A percentile compares a stretch with the other conserved stretches of the same genome.
Evolutionary conservation across 1,284 basidiomycete species (phyloP).

Genomic region (Cryptococcus sp.): DNA sequence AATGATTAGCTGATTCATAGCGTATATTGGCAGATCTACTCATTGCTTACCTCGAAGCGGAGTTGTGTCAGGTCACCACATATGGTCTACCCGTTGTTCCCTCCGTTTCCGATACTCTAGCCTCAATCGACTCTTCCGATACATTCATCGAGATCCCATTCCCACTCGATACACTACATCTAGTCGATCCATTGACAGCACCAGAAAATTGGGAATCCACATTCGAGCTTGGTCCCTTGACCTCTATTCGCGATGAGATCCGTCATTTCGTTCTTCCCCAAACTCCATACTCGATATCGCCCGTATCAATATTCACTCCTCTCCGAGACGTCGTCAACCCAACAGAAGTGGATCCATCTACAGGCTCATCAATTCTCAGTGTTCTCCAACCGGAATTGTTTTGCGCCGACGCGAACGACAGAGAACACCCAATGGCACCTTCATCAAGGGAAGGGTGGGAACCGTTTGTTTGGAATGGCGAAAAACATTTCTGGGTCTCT

Average conservation of each 20-base stretch:
- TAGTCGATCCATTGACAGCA: slow-evolving; percentile 23
- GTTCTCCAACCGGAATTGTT: slow-evolving; percentile 42
- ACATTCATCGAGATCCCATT: slow-evolving; percentile 37
- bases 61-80: slow-evolving; percentile 41
- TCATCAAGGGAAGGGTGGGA: slow-evolving; percentile 37
- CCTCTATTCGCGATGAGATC: slow-evolving; percentile 21
- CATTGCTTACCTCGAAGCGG: slow-evolving; percentile 44
- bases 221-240: slow-evolving; percentile 26
- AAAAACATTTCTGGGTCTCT: slow-evolving; percentile 46
- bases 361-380: slow-evolving; percentile 24
- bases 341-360: slow-evolving; percentile 22
- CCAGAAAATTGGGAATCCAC: slow-evolving; percentile 41
- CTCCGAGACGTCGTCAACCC: slow-evolving; percentile 40
- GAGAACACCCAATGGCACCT: slow-evolving; percentile 40
- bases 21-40: slow-evolving; percentile 45
- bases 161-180: slow-evolving; percentile 27
- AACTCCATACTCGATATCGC: slow-evolving; percentile 37
- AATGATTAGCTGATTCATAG: slow-evolving; percentile 9
- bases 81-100: slow-evolving; percentile 35
- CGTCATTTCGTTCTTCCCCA: slow-evolving; percentile 34
- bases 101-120: slow-evolving; percentile 24
- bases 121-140: slow-evolving; percentile 23
- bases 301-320: slow-evolving; percentile 36
- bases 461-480: slow-evolving; percentile 43
- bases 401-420: slow-evolving; percentile 47